A percentile compares a stretch with the other conserved stretches of the same genome.
These are phyloP conservation scores for Russula sp. DNA, from an alignment of 768 basidiomycete species.

Conservation along the genomic window DNA sequence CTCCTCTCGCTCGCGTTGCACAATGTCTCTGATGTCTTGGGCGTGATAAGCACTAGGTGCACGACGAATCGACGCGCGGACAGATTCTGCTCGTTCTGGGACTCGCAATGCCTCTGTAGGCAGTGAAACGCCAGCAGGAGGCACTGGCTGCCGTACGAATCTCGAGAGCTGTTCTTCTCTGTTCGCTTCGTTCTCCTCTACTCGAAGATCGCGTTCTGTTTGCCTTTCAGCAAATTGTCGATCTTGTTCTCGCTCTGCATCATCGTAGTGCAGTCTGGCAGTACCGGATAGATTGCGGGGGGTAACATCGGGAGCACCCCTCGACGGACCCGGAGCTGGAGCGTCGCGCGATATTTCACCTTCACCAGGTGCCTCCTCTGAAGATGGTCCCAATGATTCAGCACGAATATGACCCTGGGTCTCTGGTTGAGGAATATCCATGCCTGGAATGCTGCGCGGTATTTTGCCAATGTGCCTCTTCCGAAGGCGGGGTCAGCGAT, in stretches of 20 bases:
- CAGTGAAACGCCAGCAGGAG: neutral
- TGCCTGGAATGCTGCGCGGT: neutral
- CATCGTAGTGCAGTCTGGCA: constrained; percentile 32
- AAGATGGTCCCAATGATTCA: neutral
- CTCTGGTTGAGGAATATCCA: neutral
- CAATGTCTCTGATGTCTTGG: constrained; percentile 44
- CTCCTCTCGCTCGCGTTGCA: constrained; percentile 21
- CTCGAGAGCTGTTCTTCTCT: constrained; percentile 38
- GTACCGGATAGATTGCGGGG: constrained; percentile 24
- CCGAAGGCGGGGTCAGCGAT: constrained; percentile 1
- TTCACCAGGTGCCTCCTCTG: neutral
- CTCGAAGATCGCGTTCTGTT: constrained; percentile 22
- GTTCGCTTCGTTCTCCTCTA: constrained; percentile 46
- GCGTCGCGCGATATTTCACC: neutral
- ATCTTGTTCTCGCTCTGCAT: constrained; percentile 42
- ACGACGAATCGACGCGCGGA: constrained; percentile 33
- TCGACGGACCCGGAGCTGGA: neutral
- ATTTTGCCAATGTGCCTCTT: neutral
- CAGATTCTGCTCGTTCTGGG: constrained; percentile 27
- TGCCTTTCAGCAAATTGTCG: constrained; percentile 26
- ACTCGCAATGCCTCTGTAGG: constrained; percentile 18
- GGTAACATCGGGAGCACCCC: neutral
- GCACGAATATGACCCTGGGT: constrained; percentile 1
- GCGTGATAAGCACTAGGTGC: constrained; percentile 47
- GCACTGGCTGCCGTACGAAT: constrained; percentile 19